Base-by-base conservation (phyloP, 129 eudicot genomes). In the Saussurea involucrata region DNA sequence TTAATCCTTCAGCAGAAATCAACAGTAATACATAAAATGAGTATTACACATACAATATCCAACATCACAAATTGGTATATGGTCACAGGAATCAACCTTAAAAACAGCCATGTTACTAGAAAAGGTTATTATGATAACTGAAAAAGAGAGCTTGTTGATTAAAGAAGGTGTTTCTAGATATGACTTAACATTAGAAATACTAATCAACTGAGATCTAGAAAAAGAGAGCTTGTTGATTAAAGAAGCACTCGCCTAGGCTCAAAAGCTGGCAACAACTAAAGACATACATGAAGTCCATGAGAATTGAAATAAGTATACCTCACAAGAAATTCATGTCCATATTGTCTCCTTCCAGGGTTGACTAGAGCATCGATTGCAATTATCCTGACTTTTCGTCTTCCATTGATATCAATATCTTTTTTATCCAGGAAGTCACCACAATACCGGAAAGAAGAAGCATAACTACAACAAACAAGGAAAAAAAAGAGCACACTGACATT, bases 321-420 rank as follows among this genome's bases (percentile, higher is more conserved):
- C 28, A 81, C 46, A 68, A 95, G 88, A 82, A 76, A 83, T 40
- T 84, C 87, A 68, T 77, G 78, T 66, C 71, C 66, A 57, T 86
- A 95, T 66, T 95, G 97, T 80, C 89, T 84, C 69, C 66, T 76
- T 60, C 99, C 99, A 21, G 96, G 92, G 49, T 81, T 63, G 83
- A 85, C 69, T 61, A 92, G 78, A 42, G 99, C 97, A 76, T 95
- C 99, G n/a, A 95, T 95, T 49, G 97, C 99, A 60, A 82, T 68
- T 40, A 95, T 90, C 76, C 97, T 92, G 55, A 92, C 90, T 78
- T 81, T 88, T 24, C 96, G 88, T 84, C 99, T 90, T 80, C 92
- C 89, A 44, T 85, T 6, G 6, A 53, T 31, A 81, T 95, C 99
- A 36, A 76, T 25, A 29, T 84, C 92, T 79, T 79, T 92, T 31